Percentiles rank a stretch among this genome's conserved stretches.
Conservation (phyloP, 495 filamentous ascomycete genomes). For the Collariella sp. region DNA sequence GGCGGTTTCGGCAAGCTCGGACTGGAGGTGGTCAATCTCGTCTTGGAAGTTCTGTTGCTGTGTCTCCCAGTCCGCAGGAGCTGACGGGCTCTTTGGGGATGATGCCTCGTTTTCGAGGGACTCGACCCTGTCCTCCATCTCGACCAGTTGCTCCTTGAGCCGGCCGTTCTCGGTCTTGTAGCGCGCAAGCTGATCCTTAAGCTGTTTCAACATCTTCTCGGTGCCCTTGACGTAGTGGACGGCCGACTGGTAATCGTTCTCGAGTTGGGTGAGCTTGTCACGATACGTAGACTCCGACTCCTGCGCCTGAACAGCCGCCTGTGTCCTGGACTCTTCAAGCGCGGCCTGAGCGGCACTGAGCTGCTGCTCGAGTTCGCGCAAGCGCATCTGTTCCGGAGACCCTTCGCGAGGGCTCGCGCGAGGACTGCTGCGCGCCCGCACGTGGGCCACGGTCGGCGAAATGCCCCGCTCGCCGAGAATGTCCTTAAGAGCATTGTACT, state of each 20-base stretch:
- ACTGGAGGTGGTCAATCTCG: constrained; percentile 66
- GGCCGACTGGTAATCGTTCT: constrained; percentile 96
- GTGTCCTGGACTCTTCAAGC: constrained; percentile 72
- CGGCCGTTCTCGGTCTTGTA: constrained; percentile 81
- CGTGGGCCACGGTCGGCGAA: constrained; percentile 48
- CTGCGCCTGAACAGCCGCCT: constrained; percentile 67
- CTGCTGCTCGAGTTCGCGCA: constrained; percentile 84
- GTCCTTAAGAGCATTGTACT: constrained; percentile 85
- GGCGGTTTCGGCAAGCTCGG: constrained; percentile 55
- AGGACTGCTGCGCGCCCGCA: constrained; percentile 34
- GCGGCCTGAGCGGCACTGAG: constrained; percentile 67
- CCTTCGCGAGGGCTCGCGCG: constrained; percentile 58
- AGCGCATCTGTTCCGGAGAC: constrained; percentile 71
- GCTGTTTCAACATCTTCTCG: constrained; percentile 96
- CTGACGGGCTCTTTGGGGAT: constrained; percentile 22
- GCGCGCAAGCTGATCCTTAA: constrained; percentile 89
- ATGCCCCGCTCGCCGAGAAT: constrained; percentile 82
- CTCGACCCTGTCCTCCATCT: constrained; percentile 44
- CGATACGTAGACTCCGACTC: constrained; percentile 78
- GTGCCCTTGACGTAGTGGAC: constrained; percentile 99
- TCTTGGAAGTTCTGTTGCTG: constrained; percentile 64
- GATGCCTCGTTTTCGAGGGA: constrained; percentile 30
- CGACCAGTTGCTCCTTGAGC: constrained; percentile 69
- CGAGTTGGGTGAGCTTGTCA: constrained; percentile 84
- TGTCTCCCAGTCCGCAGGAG: constrained; percentile 60